A percentile compares a stretch with the other conserved stretches of the same genome.
Evolutionary conservation across 495 filamentous ascomycete genomes (phyloP).

Genomic region (Aspergillus campestris): DNA sequence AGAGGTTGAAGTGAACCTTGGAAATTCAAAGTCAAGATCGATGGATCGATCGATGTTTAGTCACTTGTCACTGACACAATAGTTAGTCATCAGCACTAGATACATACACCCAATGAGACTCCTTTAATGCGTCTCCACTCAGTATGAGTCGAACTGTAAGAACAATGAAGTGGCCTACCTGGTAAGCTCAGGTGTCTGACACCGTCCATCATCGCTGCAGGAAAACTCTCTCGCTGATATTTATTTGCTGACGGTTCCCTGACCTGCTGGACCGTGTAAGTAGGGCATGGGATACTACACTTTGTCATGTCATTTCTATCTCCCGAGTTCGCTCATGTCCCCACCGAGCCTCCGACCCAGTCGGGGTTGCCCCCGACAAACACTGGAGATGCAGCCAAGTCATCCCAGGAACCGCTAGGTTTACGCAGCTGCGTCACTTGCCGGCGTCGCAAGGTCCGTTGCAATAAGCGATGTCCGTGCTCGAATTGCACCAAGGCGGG

Average conservation of each 20-base stretch:
- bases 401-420: conserved; percentile 32
- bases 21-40: no score
- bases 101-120: no score
- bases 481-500: conserved; percentile 73
- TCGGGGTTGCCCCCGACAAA: conserved; percentile 2
- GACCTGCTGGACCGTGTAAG: neutral
- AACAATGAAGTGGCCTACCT: no score
- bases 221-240: no score
- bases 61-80: no score
- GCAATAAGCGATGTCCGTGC: conserved; percentile 78
- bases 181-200: no score
- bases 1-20: no score
- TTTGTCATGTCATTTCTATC: conserved; percentile 25
- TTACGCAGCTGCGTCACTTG: conserved; percentile 79
- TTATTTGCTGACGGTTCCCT: neutral
- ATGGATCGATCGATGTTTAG: no score
- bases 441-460: conserved; percentile 74
- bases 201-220: no score
- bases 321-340: neutral
- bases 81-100: no score
- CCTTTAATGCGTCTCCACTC: no score
- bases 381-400: neutral
- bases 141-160: no score
- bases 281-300: neutral
- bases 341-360: neutral